These are phyloP conservation scores for Kazachstania africana DNA, from an alignment of 805 yeast species.

Conservation along the genomic window DNA sequence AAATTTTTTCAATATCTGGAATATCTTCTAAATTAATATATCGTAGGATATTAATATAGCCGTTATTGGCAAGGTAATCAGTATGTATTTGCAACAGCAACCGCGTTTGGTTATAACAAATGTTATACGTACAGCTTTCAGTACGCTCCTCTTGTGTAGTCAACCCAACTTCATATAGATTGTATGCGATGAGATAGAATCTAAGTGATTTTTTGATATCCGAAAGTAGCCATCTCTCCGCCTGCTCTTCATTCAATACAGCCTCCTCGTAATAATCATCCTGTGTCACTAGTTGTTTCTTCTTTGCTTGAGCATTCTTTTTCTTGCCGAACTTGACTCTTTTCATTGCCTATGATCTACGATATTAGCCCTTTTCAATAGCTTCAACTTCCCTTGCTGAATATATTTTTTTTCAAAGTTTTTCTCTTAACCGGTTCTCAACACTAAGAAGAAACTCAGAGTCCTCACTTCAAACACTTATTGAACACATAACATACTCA, in stretches of 20 bases:
- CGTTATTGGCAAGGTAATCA: slow-evolving; percentile 21
- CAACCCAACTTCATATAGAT: slow-evolving; percentile 26
- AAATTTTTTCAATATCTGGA: slow-evolving; percentile 7
- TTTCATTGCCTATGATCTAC: not conserved
- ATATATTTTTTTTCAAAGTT: not conserved
- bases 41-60: slow-evolving; percentile 20
- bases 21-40: slow-evolving; percentile 19
- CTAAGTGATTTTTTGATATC: slow-evolving; percentile 22
- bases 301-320: slow-evolving; percentile 6
- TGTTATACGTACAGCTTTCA: slow-evolving; percentile 26
- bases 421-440: no score
- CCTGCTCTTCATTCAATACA: slow-evolving; percentile 23
- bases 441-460: no score
- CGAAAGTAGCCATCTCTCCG: slow-evolving; percentile 26
- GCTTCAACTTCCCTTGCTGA: not conserved
- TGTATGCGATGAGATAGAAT: slow-evolving; percentile 18
- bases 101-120: slow-evolving; percentile 22
- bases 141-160: slow-evolving; percentile 12
- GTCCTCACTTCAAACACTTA: no score
- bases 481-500: no score
- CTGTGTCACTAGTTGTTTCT: slow-evolving; percentile 11
- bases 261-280: slow-evolving; percentile 25
- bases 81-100: slow-evolving; percentile 20
- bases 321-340: slow-evolving; percentile 5
- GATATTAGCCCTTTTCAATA: not conserved